Percentiles rank a stretch among this genome's conserved stretches.
Conservation (phyloP, 2,329 filamentous ascomycete genomes). For the Pyrenophora tritici-repentis region DNA sequence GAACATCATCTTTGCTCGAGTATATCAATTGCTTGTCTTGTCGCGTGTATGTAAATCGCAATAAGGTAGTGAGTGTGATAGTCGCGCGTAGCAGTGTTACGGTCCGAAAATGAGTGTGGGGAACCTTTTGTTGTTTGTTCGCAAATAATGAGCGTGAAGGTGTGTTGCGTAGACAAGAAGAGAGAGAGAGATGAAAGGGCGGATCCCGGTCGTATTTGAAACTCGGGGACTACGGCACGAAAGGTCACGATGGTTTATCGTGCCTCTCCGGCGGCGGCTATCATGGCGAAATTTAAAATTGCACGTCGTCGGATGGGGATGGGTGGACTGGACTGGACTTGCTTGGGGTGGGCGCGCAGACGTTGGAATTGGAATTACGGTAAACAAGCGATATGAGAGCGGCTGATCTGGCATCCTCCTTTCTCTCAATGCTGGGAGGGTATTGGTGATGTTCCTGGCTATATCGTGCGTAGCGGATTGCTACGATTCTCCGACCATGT, state of each 20-base stretch:
- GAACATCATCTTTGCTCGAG: slow-evolving; percentile 36
- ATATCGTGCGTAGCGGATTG: too few species aligned
- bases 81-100: slow-evolving; percentile 2
- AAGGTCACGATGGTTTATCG: slow-evolving; percentile 22
- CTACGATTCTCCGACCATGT: too few species aligned
- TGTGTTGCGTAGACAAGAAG: slow-evolving; percentile 15
- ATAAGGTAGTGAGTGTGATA: slow-evolving; percentile 12
- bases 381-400: too few species aligned
- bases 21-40: background rate
- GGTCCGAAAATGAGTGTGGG: slow-evolving; percentile 32
- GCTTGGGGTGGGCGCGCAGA: too few species aligned
- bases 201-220: slow-evolving; percentile 35
- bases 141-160: slow-evolving; percentile 26
- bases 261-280: slow-evolving; percentile 21
- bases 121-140: slow-evolving; percentile 12
- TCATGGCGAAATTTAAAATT: slow-evolving; percentile 17
- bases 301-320: slow-evolving; percentile 17
- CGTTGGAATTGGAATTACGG: slow-evolving; percentile 3
- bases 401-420: background rate
- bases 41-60: slow-evolving; percentile 9
- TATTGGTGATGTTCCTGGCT: too few species aligned
- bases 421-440: too few species aligned
- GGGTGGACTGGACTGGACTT: slow-evolving; percentile 3
- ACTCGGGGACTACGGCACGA: slow-evolving; percentile 14
- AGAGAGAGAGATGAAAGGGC: slow-evolving; percentile 18